Base-by-base conservation (phyloP, 1,284 basidiomycete genomes). In the Cerioporus squamosus region DNA sequence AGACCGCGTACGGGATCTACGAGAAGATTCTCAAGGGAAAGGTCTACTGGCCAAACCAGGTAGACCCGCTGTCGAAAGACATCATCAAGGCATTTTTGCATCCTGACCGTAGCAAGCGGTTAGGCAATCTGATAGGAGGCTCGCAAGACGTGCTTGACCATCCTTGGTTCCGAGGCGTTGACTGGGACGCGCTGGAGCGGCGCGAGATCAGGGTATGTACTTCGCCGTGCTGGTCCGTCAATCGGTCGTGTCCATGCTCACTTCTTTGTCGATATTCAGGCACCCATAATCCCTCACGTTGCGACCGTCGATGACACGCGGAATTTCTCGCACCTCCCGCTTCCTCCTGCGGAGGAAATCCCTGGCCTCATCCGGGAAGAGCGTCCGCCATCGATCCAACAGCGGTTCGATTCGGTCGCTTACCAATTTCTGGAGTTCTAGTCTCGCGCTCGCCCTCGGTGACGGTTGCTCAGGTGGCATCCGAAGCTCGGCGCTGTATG, bases 131-230 rank as follows among this genome's bases (percentile, higher is more conserved):
- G 85, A 95, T 92, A 56, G 90, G 95, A 58, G 90, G 97, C 12
- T 91, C 96, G 46, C 86, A 95, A 62, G 90, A 97, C 71, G 90
- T 98, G 55, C 85, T 98, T 50, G 91, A 94, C 39, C 97, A 98
- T 64, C 88, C 96, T 1, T 99, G 97, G 87, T 95, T 99, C 71
- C 88, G 94, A 65, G 94, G 94, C 48, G 94, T 96, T 42, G 93
- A 95, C 66, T 95, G 94, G 85, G 90, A 90, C 63, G 88, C 90
- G 1, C 72, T 93, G 40, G 90, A 92, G 70, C 84, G 87, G 38
- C 83, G 88, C 47, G 90, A 93, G 72, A 93, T 93, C 56, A 82
- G 87, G 71, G 91, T 88, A 66, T 68, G 78, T 62, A 15, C 26
- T 48, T 39, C 46, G 36, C 49, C 45, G 10, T n/a, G 55, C 46